Base-by-base conservation (phyloP, 768 basidiomycete species). In the Coprinopsis cinerea region DNA sequence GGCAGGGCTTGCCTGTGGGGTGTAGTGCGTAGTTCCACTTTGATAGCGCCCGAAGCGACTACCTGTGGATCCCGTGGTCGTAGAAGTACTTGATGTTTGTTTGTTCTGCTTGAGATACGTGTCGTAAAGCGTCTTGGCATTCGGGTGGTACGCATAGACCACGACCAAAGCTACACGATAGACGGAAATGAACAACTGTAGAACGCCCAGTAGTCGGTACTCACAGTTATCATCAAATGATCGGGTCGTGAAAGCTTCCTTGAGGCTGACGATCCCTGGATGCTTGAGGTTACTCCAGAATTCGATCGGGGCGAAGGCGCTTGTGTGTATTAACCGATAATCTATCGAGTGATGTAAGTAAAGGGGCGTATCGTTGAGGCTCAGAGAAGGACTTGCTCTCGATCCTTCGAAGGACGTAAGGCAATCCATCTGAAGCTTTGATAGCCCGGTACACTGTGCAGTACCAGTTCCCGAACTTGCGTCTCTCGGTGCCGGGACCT, bases 231-330 rank as follows among this genome's bases (percentile, higher is more conserved):
- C 96, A 48, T 83, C 82, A 65, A 99, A 99, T 0, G 88, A 81
- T 24, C 85, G 78, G 0, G 95, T 95, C 0, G 96, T 98, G 70
- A 99, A 97, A 0, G 95, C 96, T 63, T 98, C 96, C 43, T 80
- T 77, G 18, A 98, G 70, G 7, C 79, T 66, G 14, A 95, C 81
- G 52, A 99, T 84, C 54, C 79, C 84, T 0, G 96, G 93, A 67
- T 98, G 95, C 15, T 73, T 77, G 49, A 98, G 72, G 37, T 78
- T 74, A 1, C 82, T 81, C 96, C 96, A 99, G 14, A 81, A 70
- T 55, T 96, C 94, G 40, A 97, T 85, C 7, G 82, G 68, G 11
- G 68, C 69, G 59, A 99, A 94, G 1, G 95, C 93, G 18, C 75
- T 71, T 59, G 91, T 89, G 55, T 89, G 82, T 58, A 74, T 78